Evolutionary conservation across 2,329 filamentous ascomycete species (phyloP).

Genomic region (Boeremia lycopersici): DNA sequence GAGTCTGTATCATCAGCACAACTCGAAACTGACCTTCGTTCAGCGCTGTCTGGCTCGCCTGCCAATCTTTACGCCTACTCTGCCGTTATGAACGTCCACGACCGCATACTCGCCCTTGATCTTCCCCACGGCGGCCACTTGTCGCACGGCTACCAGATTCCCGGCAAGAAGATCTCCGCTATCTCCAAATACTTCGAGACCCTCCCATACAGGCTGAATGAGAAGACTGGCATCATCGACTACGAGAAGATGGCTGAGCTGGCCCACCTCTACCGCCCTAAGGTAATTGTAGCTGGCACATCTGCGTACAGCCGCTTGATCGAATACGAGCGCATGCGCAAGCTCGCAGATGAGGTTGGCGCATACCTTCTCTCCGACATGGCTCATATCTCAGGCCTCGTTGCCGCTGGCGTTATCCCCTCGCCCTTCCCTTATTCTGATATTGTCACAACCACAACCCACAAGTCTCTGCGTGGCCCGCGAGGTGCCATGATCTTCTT

Average conservation of each 20-base stretch:
- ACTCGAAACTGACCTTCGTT: slow-evolving; percentile 19
- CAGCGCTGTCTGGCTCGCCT: slow-evolving; percentile 79
- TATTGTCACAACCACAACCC: slow-evolving; percentile 96
- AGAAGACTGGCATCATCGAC: slow-evolving; percentile 93
- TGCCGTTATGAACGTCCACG: slow-evolving; percentile 88
- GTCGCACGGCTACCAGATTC: slow-evolving; percentile 96
- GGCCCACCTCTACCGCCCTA: slow-evolving; percentile 89
- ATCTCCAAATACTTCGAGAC: slow-evolving; percentile 99
- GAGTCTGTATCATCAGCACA: background rate
- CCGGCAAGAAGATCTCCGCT: slow-evolving; percentile 81
- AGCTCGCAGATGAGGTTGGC: slow-evolving; percentile 91
- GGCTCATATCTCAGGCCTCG: slow-evolving; percentile 97
- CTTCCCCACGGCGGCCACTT: slow-evolving; percentile 95
- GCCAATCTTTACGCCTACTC: slow-evolving; percentile 87
- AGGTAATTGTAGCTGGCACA: slow-evolving; percentile 94
- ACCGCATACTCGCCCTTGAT: slow-evolving; percentile 95
- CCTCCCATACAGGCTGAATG: slow-evolving; percentile 90
- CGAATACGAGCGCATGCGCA: slow-evolving; percentile 93
- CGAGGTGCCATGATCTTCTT: slow-evolving; percentile 99
- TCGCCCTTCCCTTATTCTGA: slow-evolving; percentile 92
- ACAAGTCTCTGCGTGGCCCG: slow-evolving; percentile 97
- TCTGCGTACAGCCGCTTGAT: slow-evolving; percentile 98
- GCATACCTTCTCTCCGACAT: slow-evolving; percentile 97
- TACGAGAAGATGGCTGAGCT: slow-evolving; percentile 92
- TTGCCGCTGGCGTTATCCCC: slow-evolving; percentile 90